These are phyloP conservation scores for Mycena sp. DNA, from an alignment of 1,284 basidiomycete species.

Conservation along the genomic window DNA sequence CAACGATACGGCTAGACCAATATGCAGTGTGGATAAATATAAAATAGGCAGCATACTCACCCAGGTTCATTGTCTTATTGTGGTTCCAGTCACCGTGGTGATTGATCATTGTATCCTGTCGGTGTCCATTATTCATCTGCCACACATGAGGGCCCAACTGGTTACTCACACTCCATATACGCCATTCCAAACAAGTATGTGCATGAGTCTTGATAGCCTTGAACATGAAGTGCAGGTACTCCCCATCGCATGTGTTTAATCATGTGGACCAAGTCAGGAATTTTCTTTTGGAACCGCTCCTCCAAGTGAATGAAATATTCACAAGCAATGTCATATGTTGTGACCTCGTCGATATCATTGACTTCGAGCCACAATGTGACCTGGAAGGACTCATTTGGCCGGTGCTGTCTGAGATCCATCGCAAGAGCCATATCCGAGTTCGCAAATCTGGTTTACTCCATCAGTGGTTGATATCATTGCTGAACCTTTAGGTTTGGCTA, in stretches of 20 bases:
- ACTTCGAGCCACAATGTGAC: conserved; percentile 7
- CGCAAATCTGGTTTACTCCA: neutral
- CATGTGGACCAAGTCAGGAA: neutral
- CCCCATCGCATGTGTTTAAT: conserved; percentile 17
- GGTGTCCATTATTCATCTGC: conserved; percentile 38
- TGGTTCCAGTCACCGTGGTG: conserved; percentile 38
- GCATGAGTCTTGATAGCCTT: conserved; percentile 5
- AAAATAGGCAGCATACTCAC: neutral
- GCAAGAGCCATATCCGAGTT: conserved; percentile 1
- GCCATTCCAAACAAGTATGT: conserved; percentile 33
- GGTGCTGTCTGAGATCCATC: neutral
- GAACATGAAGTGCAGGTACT: conserved; percentile 16
- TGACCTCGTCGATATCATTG: conserved; percentile 7
- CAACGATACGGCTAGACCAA: neutral
- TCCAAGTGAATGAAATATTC: conserved; percentile 14
- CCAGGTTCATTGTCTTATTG: conserved; percentile 27
- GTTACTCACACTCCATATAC: conserved; percentile 33
- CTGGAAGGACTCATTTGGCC: neutral
- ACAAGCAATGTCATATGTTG: conserved; percentile 21
- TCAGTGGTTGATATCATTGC: conserved; percentile 1
- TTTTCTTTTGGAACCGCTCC: conserved; percentile 1
- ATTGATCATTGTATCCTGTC: conserved; percentile 36
- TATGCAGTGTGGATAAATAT: neutral
- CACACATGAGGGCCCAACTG: conserved; percentile 33
- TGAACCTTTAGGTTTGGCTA: too few species aligned